These are phyloP conservation scores for Pseudodiploospora longispora DNA, from an alignment of 2,329 filamentous ascomycete genomes.

Conservation along the genomic window DNA sequence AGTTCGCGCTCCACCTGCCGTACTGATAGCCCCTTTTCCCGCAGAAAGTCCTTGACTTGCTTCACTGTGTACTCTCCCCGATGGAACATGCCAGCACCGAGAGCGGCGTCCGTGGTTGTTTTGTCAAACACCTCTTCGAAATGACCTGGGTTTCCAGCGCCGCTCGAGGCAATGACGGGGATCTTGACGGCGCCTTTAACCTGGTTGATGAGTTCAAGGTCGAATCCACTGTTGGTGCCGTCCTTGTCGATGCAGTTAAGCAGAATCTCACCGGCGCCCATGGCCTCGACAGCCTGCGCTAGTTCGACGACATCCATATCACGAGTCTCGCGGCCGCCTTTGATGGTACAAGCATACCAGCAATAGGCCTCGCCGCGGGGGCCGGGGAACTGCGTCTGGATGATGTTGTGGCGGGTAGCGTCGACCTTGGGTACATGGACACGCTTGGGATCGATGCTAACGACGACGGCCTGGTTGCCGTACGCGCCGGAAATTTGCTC, in stretches of 20 bases:
- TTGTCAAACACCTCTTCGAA: conserved; percentile 84
- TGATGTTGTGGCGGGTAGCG: conserved; percentile 63
- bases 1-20: conserved; percentile 61
- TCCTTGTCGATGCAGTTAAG: conserved; percentile 98
- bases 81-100: conserved; percentile 98
- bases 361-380: conserved; percentile 72
- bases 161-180: conserved; percentile 90
- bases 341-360: conserved; percentile 98
- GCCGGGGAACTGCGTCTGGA: conserved; percentile 62
- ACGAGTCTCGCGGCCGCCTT: conserved; percentile 87
- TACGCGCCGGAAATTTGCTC: conserved; percentile 92
- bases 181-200: conserved; percentile 85
- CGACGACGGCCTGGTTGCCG: conserved; percentile 92
- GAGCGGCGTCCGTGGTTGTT: conserved; percentile 81
- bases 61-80: conserved; percentile 88
- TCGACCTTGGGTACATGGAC: conserved; percentile 71
- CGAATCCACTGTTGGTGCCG: conserved; percentile 89
- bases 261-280: conserved; percentile 90
- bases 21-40: conserved; percentile 64
- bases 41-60: conserved; percentile 82
- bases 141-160: conserved; percentile 79
- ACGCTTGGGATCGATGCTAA: conserved; percentile 87
- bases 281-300: conserved; percentile 80
- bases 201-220: conserved; percentile 80
- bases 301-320: conserved; percentile 90